Evolutionary conservation across 345 rosid species (phyloP).

Genomic region (Durio zibethinus): DNA sequence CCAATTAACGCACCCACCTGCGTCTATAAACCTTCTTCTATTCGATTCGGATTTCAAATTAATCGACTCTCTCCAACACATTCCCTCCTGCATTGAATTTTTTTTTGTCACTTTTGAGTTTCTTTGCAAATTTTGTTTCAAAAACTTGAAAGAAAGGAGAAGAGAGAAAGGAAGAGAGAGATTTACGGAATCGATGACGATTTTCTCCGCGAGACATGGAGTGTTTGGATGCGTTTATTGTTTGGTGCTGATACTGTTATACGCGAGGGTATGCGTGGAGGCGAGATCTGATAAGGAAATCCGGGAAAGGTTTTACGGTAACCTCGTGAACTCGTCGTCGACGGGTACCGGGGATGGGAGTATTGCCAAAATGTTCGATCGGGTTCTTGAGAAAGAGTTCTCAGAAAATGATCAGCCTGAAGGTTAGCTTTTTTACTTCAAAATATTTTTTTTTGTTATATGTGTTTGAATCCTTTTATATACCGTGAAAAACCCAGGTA

Average conservation of each 20-base stretch:
- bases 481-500: conserved; percentile 3
- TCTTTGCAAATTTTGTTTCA: background rate
- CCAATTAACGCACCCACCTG: background rate
- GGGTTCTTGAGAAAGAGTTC: conserved; percentile 91
- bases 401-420: conserved; percentile 84
- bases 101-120: background rate
- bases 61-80: background rate
- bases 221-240: conserved; percentile 36
- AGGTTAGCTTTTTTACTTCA: conserved; percentile 40
- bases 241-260: conserved; percentile 31
- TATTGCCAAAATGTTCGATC: conserved; percentile 89
- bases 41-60: background rate
- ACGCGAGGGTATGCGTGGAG: conserved; percentile 21
- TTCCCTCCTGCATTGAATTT: background rate
- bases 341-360: conserved; percentile 63
- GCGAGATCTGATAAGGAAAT: conserved; percentile 86
- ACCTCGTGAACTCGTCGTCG: conserved; percentile 61
- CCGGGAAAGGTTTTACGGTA: conserved; percentile 87
- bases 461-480: background rate
- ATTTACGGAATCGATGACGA: conserved; percentile 23
- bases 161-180: conserved; percentile 2
- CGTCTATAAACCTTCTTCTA: background rate
- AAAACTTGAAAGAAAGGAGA: background rate
- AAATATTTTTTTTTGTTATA: background rate
- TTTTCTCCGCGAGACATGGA: conserved; percentile 26